Evolutionary conservation across 2,329 filamentous ascomycete genomes (phyloP).

Genomic region (Falciphora oryzae): DNA sequence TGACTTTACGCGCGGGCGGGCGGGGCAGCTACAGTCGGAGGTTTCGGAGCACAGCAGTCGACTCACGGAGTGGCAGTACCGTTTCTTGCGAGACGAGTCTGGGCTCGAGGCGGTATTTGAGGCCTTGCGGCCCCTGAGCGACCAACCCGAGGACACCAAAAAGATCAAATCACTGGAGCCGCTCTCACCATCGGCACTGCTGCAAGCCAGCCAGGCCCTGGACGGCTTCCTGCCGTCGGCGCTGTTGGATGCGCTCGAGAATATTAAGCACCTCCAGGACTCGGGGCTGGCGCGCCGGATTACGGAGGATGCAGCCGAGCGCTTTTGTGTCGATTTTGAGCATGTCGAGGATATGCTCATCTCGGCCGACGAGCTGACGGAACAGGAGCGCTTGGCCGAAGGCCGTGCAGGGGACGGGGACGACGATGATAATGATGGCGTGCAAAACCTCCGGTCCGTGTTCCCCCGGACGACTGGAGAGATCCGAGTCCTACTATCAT

Average conservation of each 20-base stretch:
- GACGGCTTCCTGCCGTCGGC: slow-evolving; percentile 92
- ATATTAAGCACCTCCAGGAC: slow-evolving; percentile 68
- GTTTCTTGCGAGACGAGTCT: slow-evolving; percentile 68
- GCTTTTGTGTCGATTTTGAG: slow-evolving; percentile 81
- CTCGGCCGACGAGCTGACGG: slow-evolving; percentile 32
- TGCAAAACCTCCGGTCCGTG: slow-evolving; percentile 32
- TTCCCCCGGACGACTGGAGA: slow-evolving; percentile 57
- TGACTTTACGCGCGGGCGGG: slow-evolving; percentile 56
- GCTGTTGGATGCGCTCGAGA: slow-evolving; percentile 84
- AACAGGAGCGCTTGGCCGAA: slow-evolving; percentile 12
- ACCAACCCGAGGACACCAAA: slow-evolving; percentile 42
- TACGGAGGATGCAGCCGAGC: slow-evolving; percentile 75
- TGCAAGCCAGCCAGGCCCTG: slow-evolving; percentile 64
- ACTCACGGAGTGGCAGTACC: slow-evolving; percentile 63
- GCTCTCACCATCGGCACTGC: slow-evolving; percentile 57
- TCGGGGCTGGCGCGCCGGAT: slow-evolving; percentile 66
- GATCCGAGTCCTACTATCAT: slow-evolving; percentile 54
- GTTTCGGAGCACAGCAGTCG: slow-evolving; percentile 50
- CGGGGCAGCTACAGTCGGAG: slow-evolving; percentile 48
- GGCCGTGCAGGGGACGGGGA: slow-evolving; percentile 12
- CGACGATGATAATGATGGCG: slow-evolving; percentile 18
- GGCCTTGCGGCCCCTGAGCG: slow-evolving; percentile 38
- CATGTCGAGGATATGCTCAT: slow-evolving; percentile 46
- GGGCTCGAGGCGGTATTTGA: slow-evolving; percentile 62
- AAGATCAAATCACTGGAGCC: slow-evolving; percentile 47